Conservation (phyloP, 1,284 basidiomycete genomes). For the Tilletia indica region DNA sequence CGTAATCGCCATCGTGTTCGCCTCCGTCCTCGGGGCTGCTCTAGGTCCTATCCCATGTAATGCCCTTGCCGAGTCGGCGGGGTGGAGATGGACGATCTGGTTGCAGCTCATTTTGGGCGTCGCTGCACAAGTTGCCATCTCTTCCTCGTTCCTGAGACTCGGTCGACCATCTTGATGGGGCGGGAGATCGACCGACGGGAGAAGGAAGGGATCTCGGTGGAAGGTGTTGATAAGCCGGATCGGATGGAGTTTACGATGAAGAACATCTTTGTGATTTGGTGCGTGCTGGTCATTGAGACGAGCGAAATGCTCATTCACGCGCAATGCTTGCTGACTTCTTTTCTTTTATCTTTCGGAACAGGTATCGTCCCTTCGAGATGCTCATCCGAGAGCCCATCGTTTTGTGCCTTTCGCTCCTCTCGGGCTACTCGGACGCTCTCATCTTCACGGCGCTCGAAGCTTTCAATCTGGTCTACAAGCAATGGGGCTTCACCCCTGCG, state of each 20-base stretch:
- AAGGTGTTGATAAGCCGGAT: slow-evolving; percentile 4
- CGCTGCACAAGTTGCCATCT: slow-evolving; percentile 57
- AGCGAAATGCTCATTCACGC: no score
- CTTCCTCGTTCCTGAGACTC: slow-evolving; percentile 58
- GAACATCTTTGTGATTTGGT: slow-evolving; percentile 55
- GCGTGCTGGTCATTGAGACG: slow-evolving; percentile 1
- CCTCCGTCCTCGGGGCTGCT: slow-evolving; percentile 50
- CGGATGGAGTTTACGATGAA: slow-evolving; percentile 54
- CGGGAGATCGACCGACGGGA: slow-evolving; percentile 56
- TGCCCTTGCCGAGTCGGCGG: slow-evolving; percentile 36
- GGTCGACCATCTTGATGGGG: slow-evolving; percentile 57
- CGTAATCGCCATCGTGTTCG: slow-evolving; percentile 53
- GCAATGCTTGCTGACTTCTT: no score
- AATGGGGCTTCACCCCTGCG: slow-evolving; percentile 57
- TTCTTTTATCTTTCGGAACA: no score
- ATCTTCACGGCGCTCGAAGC: slow-evolving; percentile 59
- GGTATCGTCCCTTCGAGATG: slow-evolving; percentile 55
- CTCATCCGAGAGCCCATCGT: slow-evolving; percentile 58
- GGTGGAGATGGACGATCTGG: slow-evolving; percentile 56
- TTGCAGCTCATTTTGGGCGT: slow-evolving; percentile 58
- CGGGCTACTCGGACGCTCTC: slow-evolving; percentile 57
- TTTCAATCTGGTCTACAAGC: slow-evolving; percentile 57
- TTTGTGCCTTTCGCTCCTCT: slow-evolving; percentile 57
- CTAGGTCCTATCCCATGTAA: slow-evolving; percentile 53
- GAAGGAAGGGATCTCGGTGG: slow-evolving; percentile 39